A percentile compares a stretch with the other conserved stretches of the same genome.
These are phyloP conservation scores for Aureobasidium sp. DNA, from an alignment of 2,329 filamentous ascomycete genomes.

Conservation along the genomic window DNA sequence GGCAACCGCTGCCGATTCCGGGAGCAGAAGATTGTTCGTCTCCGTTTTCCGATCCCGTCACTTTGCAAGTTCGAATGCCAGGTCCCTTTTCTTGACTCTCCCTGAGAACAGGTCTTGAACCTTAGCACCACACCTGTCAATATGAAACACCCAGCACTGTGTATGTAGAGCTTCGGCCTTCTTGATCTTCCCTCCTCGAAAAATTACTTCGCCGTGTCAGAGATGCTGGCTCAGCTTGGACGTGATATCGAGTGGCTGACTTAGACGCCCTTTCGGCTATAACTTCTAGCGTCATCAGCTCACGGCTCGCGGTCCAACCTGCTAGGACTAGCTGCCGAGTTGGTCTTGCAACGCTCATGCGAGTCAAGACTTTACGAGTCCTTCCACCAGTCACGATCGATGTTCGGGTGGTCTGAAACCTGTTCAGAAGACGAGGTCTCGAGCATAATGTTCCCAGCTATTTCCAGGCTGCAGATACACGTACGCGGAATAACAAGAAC, in stretches of 20 bases:
- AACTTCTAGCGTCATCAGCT: background rate
- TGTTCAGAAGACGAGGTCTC: background rate
- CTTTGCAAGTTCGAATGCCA: background rate
- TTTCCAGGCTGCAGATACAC: background rate
- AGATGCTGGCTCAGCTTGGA: background rate
- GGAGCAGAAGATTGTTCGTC: background rate
- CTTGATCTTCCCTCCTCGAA: background rate
- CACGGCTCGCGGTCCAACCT: background rate
- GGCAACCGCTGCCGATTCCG: background rate
- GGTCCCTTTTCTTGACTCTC: background rate
- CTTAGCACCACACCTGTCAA: slow-evolving; percentile 3
- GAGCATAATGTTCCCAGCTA: background rate
- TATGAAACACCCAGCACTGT: background rate
- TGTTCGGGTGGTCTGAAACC: background rate
- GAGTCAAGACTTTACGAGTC: background rate
- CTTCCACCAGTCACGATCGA: background rate
- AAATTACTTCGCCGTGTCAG: background rate
- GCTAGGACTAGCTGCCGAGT: background rate
- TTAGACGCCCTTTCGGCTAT: background rate
- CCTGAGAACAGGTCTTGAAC: background rate
- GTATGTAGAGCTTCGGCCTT: background rate
- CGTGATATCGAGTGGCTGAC: background rate
- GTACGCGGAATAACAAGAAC: background rate
- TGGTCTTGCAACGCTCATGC: background rate
- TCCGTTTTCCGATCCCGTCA: background rate